Evolutionary conservation across 768 basidiomycete species (phyloP), one percentile per base, ranked within the genome.

Genomic region (Grammothele lineata): DNA sequence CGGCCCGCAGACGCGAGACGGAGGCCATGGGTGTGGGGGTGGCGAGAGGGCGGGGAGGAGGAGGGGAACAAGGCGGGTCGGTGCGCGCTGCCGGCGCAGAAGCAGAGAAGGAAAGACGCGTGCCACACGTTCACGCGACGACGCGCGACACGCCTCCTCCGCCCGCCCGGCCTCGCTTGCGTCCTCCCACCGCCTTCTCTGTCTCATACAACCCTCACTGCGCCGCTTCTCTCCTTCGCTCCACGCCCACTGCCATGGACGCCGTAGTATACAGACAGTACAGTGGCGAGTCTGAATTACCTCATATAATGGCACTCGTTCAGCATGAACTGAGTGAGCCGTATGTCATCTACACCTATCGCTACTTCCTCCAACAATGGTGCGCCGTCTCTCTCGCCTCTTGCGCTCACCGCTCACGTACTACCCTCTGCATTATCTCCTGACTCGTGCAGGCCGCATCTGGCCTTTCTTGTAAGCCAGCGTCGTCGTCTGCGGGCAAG

Each of bases 351-450:
- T 97, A 95, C 69, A 97, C 94, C 0, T 97, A 93, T 58, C 85
- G 94, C 2, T 97, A 99, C 65, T 99, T 99, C 65, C 77, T 99
- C 6, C 82, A 92, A 62, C 88, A 93, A 57, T 99, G 96, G 96
- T 96, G 47, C 58, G 91, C 70, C 27, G 27, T 30, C 40, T 27
- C n/a, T 38, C 39, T 27, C 22, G 26, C 49, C 33, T 43, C 33
- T 15, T 40, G 14, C 9, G 27, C 27, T n/a, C n/a, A n/a, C n/a
- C n/a, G n/a, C n/a, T n/a, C n/a, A n/a, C n/a, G n/a, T n/a, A n/a
- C n/a, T n/a, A n/a, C n/a, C n/a, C 27, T 30, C 27, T 14, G 7
- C 27, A 7, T 30, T 30, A 14, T 30, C 27, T 30, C 27, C 14
- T 30, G 7, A 40, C 50, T 53, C 67, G 63, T 45, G 58, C 48